A percentile compares a stretch with the other conserved stretches of the same genome.
These are phyloP conservation scores for Salix udensis DNA, from an alignment of 345 rosid genomes.

Conservation along the genomic window DNA sequence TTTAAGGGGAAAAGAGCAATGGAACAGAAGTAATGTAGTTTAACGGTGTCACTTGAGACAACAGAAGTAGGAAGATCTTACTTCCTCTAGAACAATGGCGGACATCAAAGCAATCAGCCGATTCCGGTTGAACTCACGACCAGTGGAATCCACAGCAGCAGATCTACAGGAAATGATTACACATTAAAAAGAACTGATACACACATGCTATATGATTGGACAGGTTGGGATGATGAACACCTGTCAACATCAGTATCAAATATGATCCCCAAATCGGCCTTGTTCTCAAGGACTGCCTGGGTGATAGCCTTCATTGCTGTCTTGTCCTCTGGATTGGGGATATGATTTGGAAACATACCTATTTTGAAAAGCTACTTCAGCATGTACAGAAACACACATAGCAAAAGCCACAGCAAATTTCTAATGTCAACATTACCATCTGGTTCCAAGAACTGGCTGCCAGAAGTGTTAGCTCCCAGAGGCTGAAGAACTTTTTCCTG, in stretches of 20 bases:
- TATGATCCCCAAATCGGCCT: constrained; percentile 93
- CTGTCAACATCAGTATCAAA: constrained; percentile 99
- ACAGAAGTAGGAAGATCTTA: constrained; percentile 33
- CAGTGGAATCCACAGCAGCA: constrained; percentile 97
- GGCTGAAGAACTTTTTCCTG: constrained; percentile 97
- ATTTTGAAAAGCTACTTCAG: constrained; percentile 17
- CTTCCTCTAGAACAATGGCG: constrained; percentile 94
- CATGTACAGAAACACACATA: constrained; percentile 3
- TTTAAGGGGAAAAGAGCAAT: background rate
- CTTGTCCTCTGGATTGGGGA: constrained; percentile 98
- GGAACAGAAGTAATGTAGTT: background rate
- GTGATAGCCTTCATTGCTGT: constrained; percentile 85
- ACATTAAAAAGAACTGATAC: background rate
- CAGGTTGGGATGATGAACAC: constrained; percentile 30
- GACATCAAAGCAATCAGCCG: constrained; percentile 85
- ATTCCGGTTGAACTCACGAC: constrained; percentile 85
- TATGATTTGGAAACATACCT: constrained; percentile 97
- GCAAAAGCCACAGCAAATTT: constrained; percentile 7
- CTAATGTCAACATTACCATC: constrained; percentile 51
- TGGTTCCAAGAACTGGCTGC: constrained; percentile 97
- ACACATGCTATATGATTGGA: background rate
- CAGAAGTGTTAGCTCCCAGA: constrained; percentile 82
- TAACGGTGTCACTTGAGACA: constrained; percentile 6
- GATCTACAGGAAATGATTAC: constrained; percentile 45
- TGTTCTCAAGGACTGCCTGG: constrained; percentile 80